These are phyloP conservation scores for Mesotaenium endlicherianum DNA, from an alignment of 139 green algal genomes.

Conservation along the genomic window DNA sequence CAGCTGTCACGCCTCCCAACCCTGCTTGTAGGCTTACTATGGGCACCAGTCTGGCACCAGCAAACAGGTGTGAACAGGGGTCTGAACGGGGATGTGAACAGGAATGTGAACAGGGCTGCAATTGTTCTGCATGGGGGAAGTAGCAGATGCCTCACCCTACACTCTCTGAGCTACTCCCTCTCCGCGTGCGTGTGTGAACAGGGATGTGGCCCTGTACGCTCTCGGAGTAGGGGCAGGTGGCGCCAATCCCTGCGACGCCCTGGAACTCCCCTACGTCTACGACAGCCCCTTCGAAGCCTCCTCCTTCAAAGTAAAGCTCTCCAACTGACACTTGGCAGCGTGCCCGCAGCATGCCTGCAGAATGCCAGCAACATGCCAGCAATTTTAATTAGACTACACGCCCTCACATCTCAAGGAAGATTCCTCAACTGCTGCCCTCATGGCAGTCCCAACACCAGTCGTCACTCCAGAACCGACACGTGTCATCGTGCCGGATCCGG, in stretches of 20 bases:
- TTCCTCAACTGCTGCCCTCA: not conserved
- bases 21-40: not conserved
- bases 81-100: not conserved
- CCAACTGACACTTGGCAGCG: too few species aligned
- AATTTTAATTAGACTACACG: not conserved
- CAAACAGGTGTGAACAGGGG: not conserved
- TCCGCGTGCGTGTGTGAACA: not conserved
- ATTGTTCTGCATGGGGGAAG: not conserved
- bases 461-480: not conserved
- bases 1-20: not conserved
- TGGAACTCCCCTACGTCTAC: conserved; percentile 44
- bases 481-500: too few species aligned
- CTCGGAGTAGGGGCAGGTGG: conserved; percentile 12
- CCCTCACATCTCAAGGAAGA: not conserved
- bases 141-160: not conserved
- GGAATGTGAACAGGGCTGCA: not conserved
- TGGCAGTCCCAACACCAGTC: not conserved
- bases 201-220: conserved; percentile 44
- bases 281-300: conserved; percentile 13
- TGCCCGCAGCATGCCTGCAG: too few species aligned
- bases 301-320: not conserved
- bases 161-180: not conserved
- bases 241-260: not conserved
- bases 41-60: not conserved
- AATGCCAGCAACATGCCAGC: not conserved